Percentiles rank a stretch among this genome's conserved stretches.
These are phyloP conservation scores for Apium graveolens DNA, from an alignment of 129 eudicot species.

Conservation along the genomic window DNA sequence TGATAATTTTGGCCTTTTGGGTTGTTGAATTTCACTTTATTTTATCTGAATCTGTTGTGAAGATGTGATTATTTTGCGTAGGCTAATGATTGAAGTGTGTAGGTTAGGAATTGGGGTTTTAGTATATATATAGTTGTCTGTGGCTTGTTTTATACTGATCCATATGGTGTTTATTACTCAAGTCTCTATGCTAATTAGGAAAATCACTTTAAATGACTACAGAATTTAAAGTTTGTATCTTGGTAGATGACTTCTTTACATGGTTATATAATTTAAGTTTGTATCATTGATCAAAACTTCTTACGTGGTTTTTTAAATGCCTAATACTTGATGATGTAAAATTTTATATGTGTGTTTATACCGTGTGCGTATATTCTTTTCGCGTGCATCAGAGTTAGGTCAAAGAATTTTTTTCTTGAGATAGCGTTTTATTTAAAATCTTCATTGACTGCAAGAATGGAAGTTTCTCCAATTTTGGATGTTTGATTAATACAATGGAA, in stretches of 20 bases:
- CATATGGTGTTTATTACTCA: background rate
- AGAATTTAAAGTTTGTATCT: background rate
- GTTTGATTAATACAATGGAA: background rate
- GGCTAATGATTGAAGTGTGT: background rate
- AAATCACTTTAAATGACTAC: background rate
- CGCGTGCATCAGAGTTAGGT: background rate
- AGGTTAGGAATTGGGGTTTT: constrained; percentile 8
- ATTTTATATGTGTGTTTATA: background rate
- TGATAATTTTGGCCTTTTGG: background rate
- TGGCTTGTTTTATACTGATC: background rate
- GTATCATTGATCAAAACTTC: background rate
- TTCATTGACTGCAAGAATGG: background rate
- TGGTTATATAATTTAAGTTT: background rate
- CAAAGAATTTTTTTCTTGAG: background rate
- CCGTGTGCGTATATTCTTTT: background rate
- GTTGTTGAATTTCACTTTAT: background rate
- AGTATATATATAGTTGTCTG: background rate
- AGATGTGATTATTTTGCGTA: background rate
- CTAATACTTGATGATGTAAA: background rate
- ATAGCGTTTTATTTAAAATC: background rate
- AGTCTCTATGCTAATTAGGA: background rate
- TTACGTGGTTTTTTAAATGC: background rate
- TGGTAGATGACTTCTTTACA: background rate
- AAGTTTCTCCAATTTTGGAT: background rate
- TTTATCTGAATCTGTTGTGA: background rate